Evolutionary conservation across 2,329 filamentous ascomycete species (phyloP).

Genomic region (Trichophyton schoenleinii): DNA sequence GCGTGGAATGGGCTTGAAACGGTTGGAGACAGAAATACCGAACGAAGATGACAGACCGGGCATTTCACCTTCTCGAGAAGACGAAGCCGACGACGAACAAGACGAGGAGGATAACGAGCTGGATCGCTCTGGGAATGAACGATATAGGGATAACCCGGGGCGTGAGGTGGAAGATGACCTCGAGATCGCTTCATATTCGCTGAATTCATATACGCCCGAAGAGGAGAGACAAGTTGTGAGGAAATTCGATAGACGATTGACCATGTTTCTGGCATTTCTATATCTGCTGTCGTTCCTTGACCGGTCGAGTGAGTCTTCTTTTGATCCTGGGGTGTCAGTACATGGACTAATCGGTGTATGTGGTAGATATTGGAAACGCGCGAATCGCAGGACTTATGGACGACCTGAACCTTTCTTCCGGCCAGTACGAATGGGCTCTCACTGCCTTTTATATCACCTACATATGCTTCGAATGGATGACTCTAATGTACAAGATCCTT

Average conservation of each 20-base stretch:
- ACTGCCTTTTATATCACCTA: slow-evolving; percentile 54
- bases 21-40: slow-evolving; percentile 26
- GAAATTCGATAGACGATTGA: slow-evolving; percentile 66
- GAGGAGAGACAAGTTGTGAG: slow-evolving; percentile 60
- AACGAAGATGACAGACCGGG: slow-evolving; percentile 9
- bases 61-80: slow-evolving; percentile 14
- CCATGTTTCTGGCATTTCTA: slow-evolving; percentile 67
- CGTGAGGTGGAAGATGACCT: slow-evolving; percentile 5
- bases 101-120: not conserved
- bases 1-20: slow-evolving; percentile 16
- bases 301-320: slow-evolving; percentile 54
- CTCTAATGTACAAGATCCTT: slow-evolving; percentile 47
- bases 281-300: slow-evolving; percentile 81
- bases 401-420: slow-evolving; percentile 42
- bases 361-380: slow-evolving; percentile 48
- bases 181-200: slow-evolving; percentile 7
- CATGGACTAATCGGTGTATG: not conserved
- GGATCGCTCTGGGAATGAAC: not conserved
- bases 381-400: slow-evolving; percentile 45
- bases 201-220: slow-evolving; percentile 38
- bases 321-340: not conserved
- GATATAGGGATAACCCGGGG: slow-evolving; percentile 6
- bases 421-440: slow-evolving; percentile 50
- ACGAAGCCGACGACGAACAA: slow-evolving; percentile 17
- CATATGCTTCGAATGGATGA: slow-evolving; percentile 55